Evolutionary conservation across 2,329 filamentous ascomycete genomes (phyloP).

Genomic region (Cryphonectria nitschkei): DNA sequence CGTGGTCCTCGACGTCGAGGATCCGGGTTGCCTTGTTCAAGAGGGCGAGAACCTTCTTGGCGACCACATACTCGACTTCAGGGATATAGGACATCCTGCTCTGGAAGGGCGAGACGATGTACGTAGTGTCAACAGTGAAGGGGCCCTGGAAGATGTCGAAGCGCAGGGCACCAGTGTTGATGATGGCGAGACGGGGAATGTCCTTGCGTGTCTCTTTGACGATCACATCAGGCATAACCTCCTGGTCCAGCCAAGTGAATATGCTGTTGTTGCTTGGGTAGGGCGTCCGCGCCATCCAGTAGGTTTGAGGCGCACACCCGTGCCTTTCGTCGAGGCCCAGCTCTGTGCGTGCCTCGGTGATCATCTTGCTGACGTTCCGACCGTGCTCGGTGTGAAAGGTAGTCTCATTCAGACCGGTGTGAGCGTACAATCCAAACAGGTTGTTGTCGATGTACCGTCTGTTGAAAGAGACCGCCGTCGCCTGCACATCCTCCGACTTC

Average conservation of each 20-base stretch:
- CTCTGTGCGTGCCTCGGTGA: slow-evolving; percentile 68
- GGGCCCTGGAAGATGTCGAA: slow-evolving; percentile 94
- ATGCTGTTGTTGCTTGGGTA: slow-evolving; percentile 78
- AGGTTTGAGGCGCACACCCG: slow-evolving; percentile 80
- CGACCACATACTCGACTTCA: slow-evolving; percentile 78
- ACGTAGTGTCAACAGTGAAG: slow-evolving; percentile 87
- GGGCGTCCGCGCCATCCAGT: slow-evolving; percentile 80
- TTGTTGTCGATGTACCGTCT: slow-evolving; percentile 95
- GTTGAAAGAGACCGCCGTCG: slow-evolving; percentile 61
- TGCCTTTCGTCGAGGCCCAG: slow-evolving; percentile 74
- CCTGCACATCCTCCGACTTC: slow-evolving; percentile 38
- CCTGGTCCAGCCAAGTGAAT: slow-evolving; percentile 76
- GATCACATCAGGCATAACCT: slow-evolving; percentile 73
- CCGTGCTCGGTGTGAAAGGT: slow-evolving; percentile 80
- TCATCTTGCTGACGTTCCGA: slow-evolving; percentile 70
- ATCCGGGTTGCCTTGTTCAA: slow-evolving; percentile 61
- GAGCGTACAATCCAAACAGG: slow-evolving; percentile 79
- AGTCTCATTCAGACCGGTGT: slow-evolving; percentile 71
- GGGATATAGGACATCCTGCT: slow-evolving; percentile 77
- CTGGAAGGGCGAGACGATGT: slow-evolving; percentile 84
- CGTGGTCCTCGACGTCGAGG: slow-evolving; percentile 42
- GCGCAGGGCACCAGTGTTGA: slow-evolving; percentile 89
- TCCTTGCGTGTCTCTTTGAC: slow-evolving; percentile 60
- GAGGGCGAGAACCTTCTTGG: slow-evolving; percentile 66
- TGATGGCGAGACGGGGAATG: slow-evolving; percentile 70